Base-by-base conservation (phyloP, 768 basidiomycete species). In the Tremella yokohamensis region DNA sequence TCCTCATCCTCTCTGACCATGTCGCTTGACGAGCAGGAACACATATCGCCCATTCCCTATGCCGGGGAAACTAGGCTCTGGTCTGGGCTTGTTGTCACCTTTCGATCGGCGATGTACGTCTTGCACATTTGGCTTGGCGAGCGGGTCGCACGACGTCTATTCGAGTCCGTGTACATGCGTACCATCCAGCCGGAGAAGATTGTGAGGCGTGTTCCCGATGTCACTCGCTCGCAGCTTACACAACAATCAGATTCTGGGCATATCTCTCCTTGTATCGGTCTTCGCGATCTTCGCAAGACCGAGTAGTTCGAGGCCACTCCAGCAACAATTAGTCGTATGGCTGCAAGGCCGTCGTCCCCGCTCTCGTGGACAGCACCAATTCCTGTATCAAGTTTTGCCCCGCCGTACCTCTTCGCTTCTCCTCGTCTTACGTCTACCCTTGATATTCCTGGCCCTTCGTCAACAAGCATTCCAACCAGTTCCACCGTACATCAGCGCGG, bases 391-490 rank as follows among this genome's bases (percentile, higher is more conserved):
- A 20, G 54, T 13, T 15, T 57, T 42, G 49, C 58, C 61, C 16
- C 7, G 37, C 13, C 50, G 51, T n/a, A 40, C 60, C 49, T 58
- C 62, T 40, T 56, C 69, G 19, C 25, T 65, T 2, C n/a, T 69
- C 22, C 29, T 70, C 15, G 63, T 72, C 8, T 49, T 71, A 3
- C 67, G 67, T 2, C 49, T 71, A 12, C 65, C 72, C 1, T 48
- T 69, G 2, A 40, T 74, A 2, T 37, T 69, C 34, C 47, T 72
- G 2, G 63, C 68, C 6, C 53, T 72, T 1, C 63, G 66, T n/a
- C 63, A 64, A 51, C 68, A 72, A 37, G 47, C 67, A 38, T 71
- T 63, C 47, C 62, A 60, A 4, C 70, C 68, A 2, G 49, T 52
- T 0, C 50, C 60, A 18, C 69, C 72, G 15, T 73, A 70, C 53